Conservation (phyloP, 805 yeast genomes). For the Zygosaccharomyces rouxii region DNA sequence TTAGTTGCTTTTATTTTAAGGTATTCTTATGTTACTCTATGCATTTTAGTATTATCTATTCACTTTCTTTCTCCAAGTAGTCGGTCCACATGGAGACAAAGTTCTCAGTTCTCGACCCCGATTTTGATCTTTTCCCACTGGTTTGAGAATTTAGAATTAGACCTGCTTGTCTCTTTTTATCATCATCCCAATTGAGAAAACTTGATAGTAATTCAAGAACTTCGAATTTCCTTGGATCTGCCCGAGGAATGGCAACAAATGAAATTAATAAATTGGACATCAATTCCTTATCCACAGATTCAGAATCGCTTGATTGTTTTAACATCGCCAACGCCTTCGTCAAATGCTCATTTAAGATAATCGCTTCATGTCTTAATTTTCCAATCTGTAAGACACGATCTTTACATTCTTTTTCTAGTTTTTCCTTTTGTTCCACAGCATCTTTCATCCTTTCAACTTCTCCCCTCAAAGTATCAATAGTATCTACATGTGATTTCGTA, state of each 20-base stretch:
- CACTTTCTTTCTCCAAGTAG: conserved; percentile 67
- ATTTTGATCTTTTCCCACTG: conserved; percentile 17
- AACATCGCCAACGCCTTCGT: conserved; percentile 88
- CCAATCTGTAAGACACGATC: conserved; percentile 80
- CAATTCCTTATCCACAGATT: conserved; percentile 80
- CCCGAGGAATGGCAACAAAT: conserved; percentile 82
- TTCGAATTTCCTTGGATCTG: conserved; percentile 92
- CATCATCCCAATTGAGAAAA: conserved; percentile 84
- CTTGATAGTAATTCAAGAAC: conserved; percentile 80
- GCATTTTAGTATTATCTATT: conserved; percentile 16
- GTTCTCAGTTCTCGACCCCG: conserved; percentile 43
- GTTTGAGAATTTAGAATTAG: conserved; percentile 38
- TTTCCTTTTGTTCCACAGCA: conserved; percentile 25
- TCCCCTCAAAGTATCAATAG: conserved; percentile 25
- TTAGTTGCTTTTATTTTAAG: too few species aligned
- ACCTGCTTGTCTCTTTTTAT: conserved; percentile 72
- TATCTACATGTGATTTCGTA: conserved; percentile 7
- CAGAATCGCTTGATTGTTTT: conserved; percentile 70
- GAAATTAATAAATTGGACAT: conserved; percentile 82
- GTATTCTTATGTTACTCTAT: background rate
- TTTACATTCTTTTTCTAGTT: conserved; percentile 51
- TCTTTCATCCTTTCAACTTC: conserved; percentile 23
- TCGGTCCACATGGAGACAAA: conserved; percentile 79
- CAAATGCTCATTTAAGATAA: conserved; percentile 86
- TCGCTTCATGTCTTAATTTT: conserved; percentile 90